Evolutionary conservation across 768 basidiomycete species (phyloP).

Genomic region (Suillus sp.): DNA sequence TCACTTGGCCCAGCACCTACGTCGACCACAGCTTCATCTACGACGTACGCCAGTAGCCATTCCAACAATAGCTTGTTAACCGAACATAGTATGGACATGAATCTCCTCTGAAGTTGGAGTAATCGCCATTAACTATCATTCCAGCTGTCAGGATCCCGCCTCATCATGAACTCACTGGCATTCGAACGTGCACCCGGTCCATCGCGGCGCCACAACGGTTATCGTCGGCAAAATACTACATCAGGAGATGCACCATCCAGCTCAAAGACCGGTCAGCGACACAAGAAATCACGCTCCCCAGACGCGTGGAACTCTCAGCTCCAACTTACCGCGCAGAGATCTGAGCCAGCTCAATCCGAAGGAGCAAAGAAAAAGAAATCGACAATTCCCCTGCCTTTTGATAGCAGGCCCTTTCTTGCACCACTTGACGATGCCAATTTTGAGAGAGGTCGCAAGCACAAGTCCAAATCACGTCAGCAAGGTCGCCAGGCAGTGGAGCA

Average conservation of each 20-base stretch:
- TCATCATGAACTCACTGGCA: slow-evolving; percentile 20
- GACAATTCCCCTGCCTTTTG: slow-evolving; percentile 17
- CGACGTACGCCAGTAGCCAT: not conserved
- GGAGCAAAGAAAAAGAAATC: slow-evolving; percentile 36
- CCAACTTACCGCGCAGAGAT: slow-evolving; percentile 19
- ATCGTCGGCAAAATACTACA: slow-evolving; percentile 23
- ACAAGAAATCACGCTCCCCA: slow-evolving; percentile 39
- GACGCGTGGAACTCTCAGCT: slow-evolving; percentile 29
- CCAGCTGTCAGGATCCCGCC: not conserved
- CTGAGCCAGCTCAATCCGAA: slow-evolving; percentile 26
- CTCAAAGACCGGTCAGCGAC: slow-evolving; percentile 26
- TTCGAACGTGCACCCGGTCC: slow-evolving; percentile 7
- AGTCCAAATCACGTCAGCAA: slow-evolving; percentile 29
- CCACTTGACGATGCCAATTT: slow-evolving; percentile 29
- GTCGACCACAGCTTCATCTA: slow-evolving; percentile 2
- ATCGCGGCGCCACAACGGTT: slow-evolving; percentile 29
- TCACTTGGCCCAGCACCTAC: not conserved
- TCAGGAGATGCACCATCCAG: slow-evolving; percentile 6
- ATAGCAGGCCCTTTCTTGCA: slow-evolving; percentile 28
- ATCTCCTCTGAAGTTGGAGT: not conserved
- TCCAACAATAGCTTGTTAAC: not conserved
- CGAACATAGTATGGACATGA: not conserved
- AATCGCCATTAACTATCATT: not conserved
- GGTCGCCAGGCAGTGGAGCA: slow-evolving; percentile 27
- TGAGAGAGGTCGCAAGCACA: slow-evolving; percentile 37